Percentiles rank a stretch among this genome's conserved stretches.
Evolutionary conservation across 345 rosid species (phyloP).

Genomic region (Anastatica hierochuntica): DNA sequence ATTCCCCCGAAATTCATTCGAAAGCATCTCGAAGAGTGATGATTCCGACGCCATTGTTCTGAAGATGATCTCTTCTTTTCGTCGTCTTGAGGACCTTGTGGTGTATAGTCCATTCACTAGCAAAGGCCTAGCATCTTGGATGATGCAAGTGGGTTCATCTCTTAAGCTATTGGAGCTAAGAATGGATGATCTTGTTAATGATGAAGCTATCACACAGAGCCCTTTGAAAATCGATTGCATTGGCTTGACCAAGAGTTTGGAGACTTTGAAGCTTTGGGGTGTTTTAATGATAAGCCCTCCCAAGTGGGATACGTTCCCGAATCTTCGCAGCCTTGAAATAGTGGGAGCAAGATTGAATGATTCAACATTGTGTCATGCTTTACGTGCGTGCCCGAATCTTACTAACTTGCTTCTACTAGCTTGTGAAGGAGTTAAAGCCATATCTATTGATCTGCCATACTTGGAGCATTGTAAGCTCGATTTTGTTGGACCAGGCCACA

Average conservation of each 20-base stretch:
- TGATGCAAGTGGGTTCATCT: conserved; percentile 34
- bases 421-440: conserved; percentile 65
- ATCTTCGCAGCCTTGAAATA: conserved; percentile 61
- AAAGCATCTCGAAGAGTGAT: conserved; percentile 31
- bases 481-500: conserved; percentile 61
- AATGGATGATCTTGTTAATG: conserved; percentile 67
- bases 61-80: conserved; percentile 47
- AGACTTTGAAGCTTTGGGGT: conserved; percentile 88
- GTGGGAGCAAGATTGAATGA: conserved; percentile 78
- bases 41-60: conserved; percentile 40
- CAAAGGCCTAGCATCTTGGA: conserved; percentile 77
- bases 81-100: conserved; percentile 53
- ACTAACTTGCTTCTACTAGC: conserved; percentile 63
- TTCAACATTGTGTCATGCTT: conserved; percentile 45
- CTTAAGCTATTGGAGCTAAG: conserved; percentile 75
- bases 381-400: conserved; percentile 64
- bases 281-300: conserved; percentile 63
- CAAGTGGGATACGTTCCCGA: conserved; percentile 58
- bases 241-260: conserved; percentile 52
- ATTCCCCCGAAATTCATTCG: conserved; percentile 73
- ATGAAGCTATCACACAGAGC: conserved; percentile 29
- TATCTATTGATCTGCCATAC: conserved; percentile 50
- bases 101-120: conserved; percentile 69
- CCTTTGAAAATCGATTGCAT: conserved; percentile 77
- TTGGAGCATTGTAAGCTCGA: conserved; percentile 82